Conservation (phyloP, 2,329 filamentous ascomycete species). For the Arthroderma sp. region DNA sequence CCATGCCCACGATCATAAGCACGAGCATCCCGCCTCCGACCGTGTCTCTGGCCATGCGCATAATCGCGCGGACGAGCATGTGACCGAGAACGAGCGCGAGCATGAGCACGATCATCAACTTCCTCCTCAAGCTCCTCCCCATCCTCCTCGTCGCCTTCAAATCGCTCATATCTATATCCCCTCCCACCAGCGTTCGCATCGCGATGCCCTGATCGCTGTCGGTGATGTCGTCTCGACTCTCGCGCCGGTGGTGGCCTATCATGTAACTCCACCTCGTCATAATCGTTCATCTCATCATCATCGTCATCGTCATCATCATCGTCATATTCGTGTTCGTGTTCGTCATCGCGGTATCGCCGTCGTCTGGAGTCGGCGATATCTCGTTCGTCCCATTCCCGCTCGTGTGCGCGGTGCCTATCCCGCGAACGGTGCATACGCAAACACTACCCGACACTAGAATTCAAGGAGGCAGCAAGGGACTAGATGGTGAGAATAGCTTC, state of each 20-base stretch:
- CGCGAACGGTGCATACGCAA: conserved; percentile 10
- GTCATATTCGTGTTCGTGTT: conserved; percentile 1
- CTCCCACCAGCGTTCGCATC: not conserved
- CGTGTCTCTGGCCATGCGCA: not conserved
- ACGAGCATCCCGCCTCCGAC: conserved; percentile 7
- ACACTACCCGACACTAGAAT: not conserved
- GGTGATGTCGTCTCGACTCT: not conserved
- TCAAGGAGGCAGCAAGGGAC: too few relatives aligned
- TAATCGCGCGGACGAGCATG: too few relatives aligned
- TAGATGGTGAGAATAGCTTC: too few relatives aligned
- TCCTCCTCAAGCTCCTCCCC: not conserved
- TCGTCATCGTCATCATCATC: conserved; percentile 2
- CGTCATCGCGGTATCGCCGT: conserved; percentile 4
- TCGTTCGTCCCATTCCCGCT: conserved; percentile 5
- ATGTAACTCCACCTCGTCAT: not conserved
- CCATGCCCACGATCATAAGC: conserved; percentile 12
- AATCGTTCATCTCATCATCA: not conserved
- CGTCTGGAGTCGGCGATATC: conserved; percentile 1
- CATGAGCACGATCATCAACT: not conserved
- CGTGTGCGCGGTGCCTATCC: conserved; percentile 8
- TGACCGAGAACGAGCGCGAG: too few relatives aligned
- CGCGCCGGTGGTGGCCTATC: not conserved
- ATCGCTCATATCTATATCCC: too few relatives aligned
- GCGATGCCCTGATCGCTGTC: not conserved
- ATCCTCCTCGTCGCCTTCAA: conserved; percentile 2